phyloP scores from a whole-genome alignment of 805 yeast species.

The Myxozyma nipponensis region DNA sequence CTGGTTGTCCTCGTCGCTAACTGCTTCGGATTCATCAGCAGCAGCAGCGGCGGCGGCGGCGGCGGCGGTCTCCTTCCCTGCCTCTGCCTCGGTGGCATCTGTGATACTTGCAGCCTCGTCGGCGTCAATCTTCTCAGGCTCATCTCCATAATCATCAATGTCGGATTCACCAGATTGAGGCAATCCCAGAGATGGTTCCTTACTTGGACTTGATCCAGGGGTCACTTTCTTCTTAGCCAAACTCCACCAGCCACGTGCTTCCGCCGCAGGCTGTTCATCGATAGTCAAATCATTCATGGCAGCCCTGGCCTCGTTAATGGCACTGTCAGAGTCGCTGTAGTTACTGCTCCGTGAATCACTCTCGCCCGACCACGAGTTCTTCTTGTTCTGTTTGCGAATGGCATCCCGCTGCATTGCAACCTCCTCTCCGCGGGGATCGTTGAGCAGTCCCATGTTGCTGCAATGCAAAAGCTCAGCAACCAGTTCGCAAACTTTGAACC shows the following conservation, averaged over 20 bases:
- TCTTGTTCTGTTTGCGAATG: slow-evolving; percentile 46
- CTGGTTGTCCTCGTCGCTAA: neutral
- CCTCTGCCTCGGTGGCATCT: slow-evolving; percentile 2
- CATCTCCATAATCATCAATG: slow-evolving; percentile 4
- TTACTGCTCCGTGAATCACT: slow-evolving; percentile 1
- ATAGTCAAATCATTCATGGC: slow-evolving; percentile 15
- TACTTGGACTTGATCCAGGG: slow-evolving; percentile 11
- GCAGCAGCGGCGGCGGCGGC: slow-evolving; percentile 5
- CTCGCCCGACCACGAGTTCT: neutral
- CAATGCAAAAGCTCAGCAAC: slow-evolving; percentile 94
- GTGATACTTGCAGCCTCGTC: neutral
- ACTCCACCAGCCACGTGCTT: slow-evolving; percentile 26
- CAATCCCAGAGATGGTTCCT: neutral
- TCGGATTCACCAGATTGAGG: neutral
- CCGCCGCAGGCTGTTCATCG: slow-evolving; percentile 13
- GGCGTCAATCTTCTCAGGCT: slow-evolving; percentile 8
- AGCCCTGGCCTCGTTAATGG: slow-evolving; percentile 12
- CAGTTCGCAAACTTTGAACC: slow-evolving; percentile 85
- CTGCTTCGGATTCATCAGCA: neutral
- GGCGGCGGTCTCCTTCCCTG: slow-evolving; percentile 2
- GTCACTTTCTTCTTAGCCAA: slow-evolving; percentile 18
- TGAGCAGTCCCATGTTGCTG: slow-evolving; percentile 91
- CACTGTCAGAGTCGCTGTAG: slow-evolving; percentile 5
- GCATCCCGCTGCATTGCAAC: slow-evolving; percentile 66
- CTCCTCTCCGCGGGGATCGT: slow-evolving; percentile 67